Percentiles rank a stretch among this genome's conserved stretches.
Evolutionary conservation across 2,329 filamentous ascomycete genomes (phyloP).

Genomic region (Macrophomina pseudophaseolina): DNA sequence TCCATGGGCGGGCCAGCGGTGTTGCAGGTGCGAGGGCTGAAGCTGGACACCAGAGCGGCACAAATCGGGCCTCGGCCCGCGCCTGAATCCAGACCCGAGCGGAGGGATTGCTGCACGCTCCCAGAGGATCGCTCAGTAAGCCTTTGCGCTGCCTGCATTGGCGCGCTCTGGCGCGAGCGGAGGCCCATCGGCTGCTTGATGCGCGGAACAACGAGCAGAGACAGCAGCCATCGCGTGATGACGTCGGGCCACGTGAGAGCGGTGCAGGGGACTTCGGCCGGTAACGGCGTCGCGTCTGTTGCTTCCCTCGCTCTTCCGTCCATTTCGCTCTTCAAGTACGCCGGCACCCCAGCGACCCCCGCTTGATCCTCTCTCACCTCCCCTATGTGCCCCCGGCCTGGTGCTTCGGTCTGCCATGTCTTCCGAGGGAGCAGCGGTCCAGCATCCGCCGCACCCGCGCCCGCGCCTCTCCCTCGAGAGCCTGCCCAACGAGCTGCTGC

Average conservation of each 20-base stretch:
- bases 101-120: neutral
- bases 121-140: neutral
- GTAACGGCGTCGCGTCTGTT: conserved; percentile 1
- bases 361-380: neutral
- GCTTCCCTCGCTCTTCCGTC: neutral
- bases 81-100: neutral
- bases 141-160: neutral
- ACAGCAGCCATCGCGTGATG: neutral
- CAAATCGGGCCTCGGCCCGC: neutral
- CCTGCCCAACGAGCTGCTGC: conserved; percentile 26
- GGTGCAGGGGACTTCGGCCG: neutral
- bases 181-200: too few species aligned
- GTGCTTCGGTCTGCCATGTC: conserved; percentile 9
- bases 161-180: too few species aligned
- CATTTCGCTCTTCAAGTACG: conserved; percentile 4
- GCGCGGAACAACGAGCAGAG: too few species aligned
- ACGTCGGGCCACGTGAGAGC: conserved; percentile 17
- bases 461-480: conserved; percentile 7
- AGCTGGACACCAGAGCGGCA: neutral
- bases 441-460: neutral
- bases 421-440: neutral
- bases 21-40: too few species aligned
- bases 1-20: neutral
- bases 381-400: conserved; percentile 9
- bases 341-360: neutral